phyloP scores from a whole-genome alignment of 768 basidiomycete species.

The Boletus reticuloceps region DNA sequence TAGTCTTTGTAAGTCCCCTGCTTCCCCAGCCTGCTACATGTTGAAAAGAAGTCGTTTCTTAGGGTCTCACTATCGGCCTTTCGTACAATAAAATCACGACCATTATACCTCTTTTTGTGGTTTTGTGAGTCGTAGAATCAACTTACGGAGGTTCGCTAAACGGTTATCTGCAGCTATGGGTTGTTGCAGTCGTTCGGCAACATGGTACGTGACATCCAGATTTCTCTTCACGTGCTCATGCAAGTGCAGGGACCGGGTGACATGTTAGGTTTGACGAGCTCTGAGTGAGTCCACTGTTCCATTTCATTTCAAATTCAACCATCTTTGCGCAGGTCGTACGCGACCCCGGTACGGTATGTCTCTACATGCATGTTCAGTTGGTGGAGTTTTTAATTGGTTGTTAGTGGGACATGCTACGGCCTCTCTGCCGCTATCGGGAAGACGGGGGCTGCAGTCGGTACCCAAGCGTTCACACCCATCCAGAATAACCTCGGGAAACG shows the following conservation, averaged over 20 bases:
- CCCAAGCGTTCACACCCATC: conserved; percentile 69
- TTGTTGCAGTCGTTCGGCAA: conserved; percentile 75
- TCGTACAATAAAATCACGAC: conserved; percentile 61
- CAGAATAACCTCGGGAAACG: conserved; percentile 64
- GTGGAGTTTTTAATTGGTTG: not conserved
- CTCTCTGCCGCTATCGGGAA: conserved; percentile 68
- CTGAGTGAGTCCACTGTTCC: conserved; percentile 46
- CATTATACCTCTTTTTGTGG: conserved; percentile 62
- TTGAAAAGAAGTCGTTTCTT: not conserved
- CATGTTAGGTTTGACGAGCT: conserved; percentile 64
- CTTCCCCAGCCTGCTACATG: not conserved
- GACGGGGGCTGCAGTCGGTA: conserved; percentile 69
- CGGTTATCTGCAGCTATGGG: conserved; percentile 46
- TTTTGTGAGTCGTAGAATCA: conserved; percentile 47
- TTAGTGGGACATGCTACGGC: conserved; percentile 67
- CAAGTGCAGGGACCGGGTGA: conserved; percentile 60
- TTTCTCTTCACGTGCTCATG: conserved; percentile 8
- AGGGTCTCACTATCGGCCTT: conserved; percentile 55
- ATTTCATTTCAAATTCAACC: not conserved
- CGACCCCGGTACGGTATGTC: conserved; percentile 57
- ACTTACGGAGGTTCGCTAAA: conserved; percentile 1
- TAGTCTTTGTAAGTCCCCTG: conserved; percentile 49
- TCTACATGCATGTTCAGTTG: not conserved
- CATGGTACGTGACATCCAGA: conserved; percentile 36
- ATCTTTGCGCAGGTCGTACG: conserved; percentile 46